Evolutionary conservation across 169 alveolate genomes (phyloP).

Genomic region (Cryptosporidium sp.): DNA sequence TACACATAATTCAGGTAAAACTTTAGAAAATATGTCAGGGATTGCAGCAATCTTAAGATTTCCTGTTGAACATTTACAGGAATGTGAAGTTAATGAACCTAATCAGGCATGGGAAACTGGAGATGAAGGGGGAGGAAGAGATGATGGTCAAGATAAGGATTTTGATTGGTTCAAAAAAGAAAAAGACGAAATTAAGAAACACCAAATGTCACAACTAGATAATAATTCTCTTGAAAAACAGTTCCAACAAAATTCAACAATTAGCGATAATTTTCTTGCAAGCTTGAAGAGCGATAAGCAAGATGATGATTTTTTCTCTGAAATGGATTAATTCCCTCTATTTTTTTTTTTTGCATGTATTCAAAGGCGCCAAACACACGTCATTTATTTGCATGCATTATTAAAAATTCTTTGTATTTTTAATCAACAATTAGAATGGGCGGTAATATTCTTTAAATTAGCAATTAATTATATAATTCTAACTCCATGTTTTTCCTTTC

Average conservation of each 20-base stretch:
- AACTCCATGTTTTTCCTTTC: not conserved
- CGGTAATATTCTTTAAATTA: not conserved
- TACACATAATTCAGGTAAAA: conserved; percentile 55
- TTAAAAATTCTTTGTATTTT: not conserved
- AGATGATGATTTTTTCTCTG: not conserved
- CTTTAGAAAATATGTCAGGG: conserved; percentile 53
- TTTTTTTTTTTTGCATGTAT: not conserved
- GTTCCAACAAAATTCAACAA: not conserved
- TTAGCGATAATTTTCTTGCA: conserved; percentile 4
- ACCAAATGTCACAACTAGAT: not conserved
- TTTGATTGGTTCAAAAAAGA: conserved; percentile 28
- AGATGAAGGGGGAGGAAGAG: not conserved
- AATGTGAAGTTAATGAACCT: not conserved
- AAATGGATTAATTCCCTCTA: not conserved
- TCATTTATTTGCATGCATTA: not conserved
- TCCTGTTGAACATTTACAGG: conserved; percentile 3
- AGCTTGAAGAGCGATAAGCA: not conserved
- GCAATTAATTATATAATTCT: too few relatives aligned
- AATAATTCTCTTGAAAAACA: not conserved
- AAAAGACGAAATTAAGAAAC: conserved; percentile 17
- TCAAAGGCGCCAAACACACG: not conserved
- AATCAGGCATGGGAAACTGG: not conserved
- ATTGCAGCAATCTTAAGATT: conserved; percentile 65
- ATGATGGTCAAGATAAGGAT: not conserved
- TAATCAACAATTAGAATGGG: not conserved